phyloP scores from a whole-genome alignment of 257 asterid species.

The Mentha longifolia region DNA sequence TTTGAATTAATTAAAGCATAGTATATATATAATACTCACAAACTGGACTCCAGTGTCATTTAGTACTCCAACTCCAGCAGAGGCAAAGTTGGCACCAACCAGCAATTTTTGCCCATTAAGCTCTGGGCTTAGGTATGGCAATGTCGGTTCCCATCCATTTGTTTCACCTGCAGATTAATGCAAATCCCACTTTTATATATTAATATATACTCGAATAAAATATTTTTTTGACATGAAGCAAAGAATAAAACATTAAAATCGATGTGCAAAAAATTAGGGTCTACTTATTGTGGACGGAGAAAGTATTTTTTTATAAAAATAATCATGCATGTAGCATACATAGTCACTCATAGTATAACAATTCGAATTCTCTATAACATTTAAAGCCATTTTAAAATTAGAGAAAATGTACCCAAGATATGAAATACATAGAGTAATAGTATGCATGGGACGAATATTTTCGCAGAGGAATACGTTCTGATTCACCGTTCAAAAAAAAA shows the following conservation, averaged over 20 bases:
- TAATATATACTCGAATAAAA: background rate
- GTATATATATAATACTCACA: slow-evolving; percentile 45
- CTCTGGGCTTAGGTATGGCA: slow-evolving; percentile 73
- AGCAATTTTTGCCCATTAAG: slow-evolving; percentile 56
- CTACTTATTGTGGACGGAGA: too few relatives aligned
- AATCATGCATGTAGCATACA: too few relatives aligned
- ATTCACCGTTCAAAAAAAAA: too few relatives aligned
- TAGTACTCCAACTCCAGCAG: slow-evolving; percentile 89
- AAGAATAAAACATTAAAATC: background rate
- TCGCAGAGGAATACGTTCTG: too few relatives aligned
- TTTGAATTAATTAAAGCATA: background rate
- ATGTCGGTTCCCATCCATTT: slow-evolving; percentile 61
- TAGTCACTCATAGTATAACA: too few relatives aligned
- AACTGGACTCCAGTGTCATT: slow-evolving; percentile 87
- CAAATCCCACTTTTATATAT: background rate
- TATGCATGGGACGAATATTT: too few relatives aligned
- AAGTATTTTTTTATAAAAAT: too few relatives aligned
- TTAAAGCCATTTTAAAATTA: too few relatives aligned
- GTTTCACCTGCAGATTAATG: slow-evolving; percentile 53
- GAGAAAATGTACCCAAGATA: too few relatives aligned
- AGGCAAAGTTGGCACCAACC: slow-evolving; percentile 90
- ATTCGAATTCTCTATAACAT: too few relatives aligned
- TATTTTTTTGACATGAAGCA: background rate
- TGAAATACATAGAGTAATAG: too few relatives aligned
- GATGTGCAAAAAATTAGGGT: too few relatives aligned